These are phyloP conservation scores for Trichocladium antarcticum DNA, from an alignment of 495 filamentous ascomycete species.

Conservation along the genomic window DNA sequence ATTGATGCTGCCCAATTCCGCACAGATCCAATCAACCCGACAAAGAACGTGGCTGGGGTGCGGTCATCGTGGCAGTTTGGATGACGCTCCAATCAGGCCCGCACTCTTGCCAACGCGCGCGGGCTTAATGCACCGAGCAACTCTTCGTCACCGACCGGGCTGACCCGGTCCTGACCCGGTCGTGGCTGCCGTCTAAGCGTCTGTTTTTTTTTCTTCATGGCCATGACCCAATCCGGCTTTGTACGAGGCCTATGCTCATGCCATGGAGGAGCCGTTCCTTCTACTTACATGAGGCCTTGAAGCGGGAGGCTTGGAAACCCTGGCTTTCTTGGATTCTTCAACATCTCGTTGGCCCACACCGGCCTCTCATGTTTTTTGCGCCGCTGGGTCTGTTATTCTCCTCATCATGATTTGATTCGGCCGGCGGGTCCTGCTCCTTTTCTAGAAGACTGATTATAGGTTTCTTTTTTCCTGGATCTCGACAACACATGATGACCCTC, in stretches of 20 bases:
- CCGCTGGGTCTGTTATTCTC: constrained; percentile 5
- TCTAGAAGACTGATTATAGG: constrained; percentile 6
- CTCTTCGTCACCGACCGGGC: constrained; percentile 1
- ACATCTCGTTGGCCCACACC: neutral
- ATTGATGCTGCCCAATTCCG: constrained; percentile 8
- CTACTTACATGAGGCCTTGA: constrained; percentile 1
- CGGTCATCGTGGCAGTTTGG: constrained; percentile 8
- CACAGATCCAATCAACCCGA: constrained; percentile 12
- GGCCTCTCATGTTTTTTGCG: neutral
- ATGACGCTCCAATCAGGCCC: constrained; percentile 10
- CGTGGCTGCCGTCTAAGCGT: neutral
- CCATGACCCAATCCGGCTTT: neutral
- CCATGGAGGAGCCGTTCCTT: neutral
- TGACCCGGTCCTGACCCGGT: neutral
- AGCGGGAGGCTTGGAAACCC: neutral
- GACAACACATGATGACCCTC: neutral
- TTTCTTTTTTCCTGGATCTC: neutral
- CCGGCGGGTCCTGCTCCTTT: neutral
- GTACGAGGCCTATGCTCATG: neutral
- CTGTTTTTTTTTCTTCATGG: neutral
- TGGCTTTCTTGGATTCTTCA: neutral
- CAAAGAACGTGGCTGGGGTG: constrained; percentile 7
- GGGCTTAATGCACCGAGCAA: constrained; percentile 4
- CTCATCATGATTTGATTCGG: constrained; percentile 10
- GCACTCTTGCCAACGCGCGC: constrained; percentile 1